Percentiles rank a stretch among this genome's conserved stretches.
These are phyloP conservation scores for Ustilago xerochloae DNA, from an alignment of 1,284 basidiomycete species.

Conservation along the genomic window DNA sequence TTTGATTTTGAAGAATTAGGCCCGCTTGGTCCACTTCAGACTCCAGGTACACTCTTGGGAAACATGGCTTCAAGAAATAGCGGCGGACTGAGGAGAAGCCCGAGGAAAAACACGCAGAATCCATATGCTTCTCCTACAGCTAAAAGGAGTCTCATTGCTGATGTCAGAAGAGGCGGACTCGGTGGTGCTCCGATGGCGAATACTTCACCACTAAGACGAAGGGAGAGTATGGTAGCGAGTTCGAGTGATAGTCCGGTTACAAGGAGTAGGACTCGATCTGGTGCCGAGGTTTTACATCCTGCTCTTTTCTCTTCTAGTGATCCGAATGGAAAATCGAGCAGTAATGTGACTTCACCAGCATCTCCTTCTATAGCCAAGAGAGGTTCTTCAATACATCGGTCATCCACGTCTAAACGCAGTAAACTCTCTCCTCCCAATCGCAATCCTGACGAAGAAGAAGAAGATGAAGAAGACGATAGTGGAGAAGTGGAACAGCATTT, in stretches of 20 bases:
- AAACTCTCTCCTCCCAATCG: not conserved
- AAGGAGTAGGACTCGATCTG: constrained; percentile 42
- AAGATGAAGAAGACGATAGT: constrained; percentile 22
- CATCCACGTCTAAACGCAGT: not conserved
- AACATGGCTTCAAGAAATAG: constrained; percentile 17
- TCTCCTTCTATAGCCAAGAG: constrained; percentile 39
- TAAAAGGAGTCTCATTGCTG: constrained; percentile 25
- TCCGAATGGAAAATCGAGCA: constrained; percentile 32
- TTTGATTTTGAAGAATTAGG: constrained; percentile 57
- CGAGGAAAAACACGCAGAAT: constrained; percentile 64
- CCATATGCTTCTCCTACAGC: constrained; percentile 56
- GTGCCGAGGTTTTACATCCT: constrained; percentile 38
- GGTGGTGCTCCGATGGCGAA: too few species aligned
- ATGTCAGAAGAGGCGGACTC: constrained; percentile 6
- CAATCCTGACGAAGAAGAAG: constrained; percentile 11
- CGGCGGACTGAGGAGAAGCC: constrained; percentile 55
- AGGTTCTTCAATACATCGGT: not conserved
- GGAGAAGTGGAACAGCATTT: constrained; percentile 16
- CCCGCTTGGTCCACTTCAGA: constrained; percentile 33
- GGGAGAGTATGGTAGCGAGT: not conserved
- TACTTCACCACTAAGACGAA: too few species aligned
- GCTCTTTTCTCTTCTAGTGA: constrained; percentile 52
- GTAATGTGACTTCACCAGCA: constrained; percentile 51
- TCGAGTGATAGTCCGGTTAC: constrained; percentile 51
- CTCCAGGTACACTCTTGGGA: constrained; percentile 38